Conservation (phyloP, 306 rosid genomes). For the Vicia faba region DNA sequence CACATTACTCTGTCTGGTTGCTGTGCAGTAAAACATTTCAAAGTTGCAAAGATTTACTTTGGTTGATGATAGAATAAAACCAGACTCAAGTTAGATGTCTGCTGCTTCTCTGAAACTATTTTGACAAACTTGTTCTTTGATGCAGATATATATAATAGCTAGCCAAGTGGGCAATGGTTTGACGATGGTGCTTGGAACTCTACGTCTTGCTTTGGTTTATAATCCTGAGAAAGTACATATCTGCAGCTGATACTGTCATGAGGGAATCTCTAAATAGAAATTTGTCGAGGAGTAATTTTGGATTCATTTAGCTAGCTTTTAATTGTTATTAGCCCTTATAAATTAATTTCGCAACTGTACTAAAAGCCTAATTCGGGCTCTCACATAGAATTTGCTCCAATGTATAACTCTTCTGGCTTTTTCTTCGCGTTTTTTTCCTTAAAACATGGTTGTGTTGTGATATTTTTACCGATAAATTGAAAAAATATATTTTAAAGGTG, state of each 20-base stretch:
- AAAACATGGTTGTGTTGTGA: too few relatives aligned
- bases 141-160: constrained; percentile 74
- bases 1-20: neutral
- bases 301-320: constrained; percentile 46
- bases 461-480: too few relatives aligned
- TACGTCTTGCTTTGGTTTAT: constrained; percentile 35
- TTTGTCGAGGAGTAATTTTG: constrained; percentile 48
- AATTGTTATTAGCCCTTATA: constrained; percentile 39
- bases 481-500: too few relatives aligned
- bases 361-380: constrained; percentile 43
- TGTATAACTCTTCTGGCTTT: constrained; percentile 40
- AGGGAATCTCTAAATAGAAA: constrained; percentile 45
- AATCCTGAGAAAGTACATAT: constrained; percentile 58
- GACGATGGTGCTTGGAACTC: constrained; percentile 33
- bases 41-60: neutral
- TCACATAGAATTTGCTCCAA: constrained; percentile 38
- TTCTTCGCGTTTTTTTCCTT: too few relatives aligned
- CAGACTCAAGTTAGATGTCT: neutral
- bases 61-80: constrained; percentile 19
- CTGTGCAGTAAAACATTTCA: neutral
- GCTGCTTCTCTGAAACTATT: neutral
- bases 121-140: constrained; percentile 25
- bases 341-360: constrained; percentile 42
- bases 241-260: constrained; percentile 57
- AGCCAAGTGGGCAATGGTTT: constrained; percentile 43